Evolutionary conservation across 495 filamentous ascomycete genomes (phyloP).

Genomic region (Echria macrotheca): DNA sequence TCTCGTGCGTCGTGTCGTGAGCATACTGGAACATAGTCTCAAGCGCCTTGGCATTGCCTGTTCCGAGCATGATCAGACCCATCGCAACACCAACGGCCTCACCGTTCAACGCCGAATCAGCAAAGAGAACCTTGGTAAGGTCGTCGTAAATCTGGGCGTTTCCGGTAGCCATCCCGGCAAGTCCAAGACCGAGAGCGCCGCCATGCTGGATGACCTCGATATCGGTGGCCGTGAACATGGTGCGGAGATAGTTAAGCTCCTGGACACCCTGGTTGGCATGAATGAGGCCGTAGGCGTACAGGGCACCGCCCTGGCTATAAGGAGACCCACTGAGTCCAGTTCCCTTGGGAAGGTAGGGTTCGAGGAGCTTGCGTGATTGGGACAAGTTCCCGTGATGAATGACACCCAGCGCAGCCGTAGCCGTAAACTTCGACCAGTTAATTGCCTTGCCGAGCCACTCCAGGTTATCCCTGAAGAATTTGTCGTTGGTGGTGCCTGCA

Average conservation of each 20-base stretch:
- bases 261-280: conserved; percentile 96
- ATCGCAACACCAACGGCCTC: conserved; percentile 94
- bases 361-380: conserved; percentile 86
- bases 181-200: conserved; percentile 88
- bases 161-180: conserved; percentile 96
- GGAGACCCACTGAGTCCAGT: conserved; percentile 68
- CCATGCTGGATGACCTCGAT: conserved; percentile 98
- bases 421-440: conserved; percentile 99
- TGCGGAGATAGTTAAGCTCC: conserved; percentile 81
- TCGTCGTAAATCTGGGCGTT: conserved; percentile 87
- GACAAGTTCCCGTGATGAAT: conserved; percentile 93
- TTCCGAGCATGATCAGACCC: conserved; percentile 96
- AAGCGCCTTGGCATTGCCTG: conserved; percentile 82
- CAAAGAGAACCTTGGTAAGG: conserved; percentile 78
- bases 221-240: conserved; percentile 76
- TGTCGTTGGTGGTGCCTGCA: conserved; percentile 94
- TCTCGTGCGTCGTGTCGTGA: conserved; percentile 97
- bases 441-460: conserved; percentile 98
- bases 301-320: conserved; percentile 91
- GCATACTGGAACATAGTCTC: conserved; percentile 97
- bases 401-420: conserved; percentile 91
- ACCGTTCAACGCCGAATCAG: conserved; percentile 91
- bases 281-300: conserved; percentile 94
- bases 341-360: conserved; percentile 86
- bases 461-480: conserved; percentile 94